Percentiles rank a stretch among this genome's conserved stretches.
phyloP scores from a whole-genome alignment of 139 green algal genomes.

The Zygnema cylindricum region DNA sequence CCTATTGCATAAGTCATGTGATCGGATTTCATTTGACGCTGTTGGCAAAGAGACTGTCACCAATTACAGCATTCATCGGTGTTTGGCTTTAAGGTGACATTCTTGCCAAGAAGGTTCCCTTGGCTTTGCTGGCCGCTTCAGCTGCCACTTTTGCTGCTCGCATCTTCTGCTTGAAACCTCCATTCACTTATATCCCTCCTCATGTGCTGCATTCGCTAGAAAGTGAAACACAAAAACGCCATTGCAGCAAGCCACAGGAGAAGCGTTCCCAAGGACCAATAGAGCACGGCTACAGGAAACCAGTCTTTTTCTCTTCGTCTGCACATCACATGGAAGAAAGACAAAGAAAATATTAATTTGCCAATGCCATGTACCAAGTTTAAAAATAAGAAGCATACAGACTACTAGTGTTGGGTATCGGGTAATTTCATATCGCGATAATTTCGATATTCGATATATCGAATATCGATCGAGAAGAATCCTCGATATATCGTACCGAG shows the following conservation, averaged over 20 bases:
- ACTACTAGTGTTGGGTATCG: no score
- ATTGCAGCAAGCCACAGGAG: background rate
- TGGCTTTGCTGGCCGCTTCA: constrained; percentile 81
- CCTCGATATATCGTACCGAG: no score
- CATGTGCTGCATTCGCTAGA: constrained; percentile 14
- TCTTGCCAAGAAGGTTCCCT: constrained; percentile 88
- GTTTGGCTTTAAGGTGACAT: constrained; percentile 96
- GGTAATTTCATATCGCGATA: no score
- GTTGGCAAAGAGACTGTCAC: no score
- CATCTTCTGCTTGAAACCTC: constrained; percentile 53
- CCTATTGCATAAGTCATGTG: no score
- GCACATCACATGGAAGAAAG: no score
- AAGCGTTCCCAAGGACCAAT: constrained; percentile 7
- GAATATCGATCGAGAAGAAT: no score
- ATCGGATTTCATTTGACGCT: no score
- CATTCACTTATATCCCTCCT: constrained; percentile 37
- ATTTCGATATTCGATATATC: no score
- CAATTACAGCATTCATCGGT: constrained; percentile 92
- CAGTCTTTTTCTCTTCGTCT: background rate
- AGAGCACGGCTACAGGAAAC: background rate
- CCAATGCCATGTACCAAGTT: no score
- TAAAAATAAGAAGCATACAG: no score
- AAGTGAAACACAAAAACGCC: background rate
- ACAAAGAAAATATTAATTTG: no score
- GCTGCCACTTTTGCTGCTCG: constrained; percentile 65